Evolutionary conservation across 768 basidiomycete species (phyloP).

Genomic region (Pleurotus cornucopiae): DNA sequence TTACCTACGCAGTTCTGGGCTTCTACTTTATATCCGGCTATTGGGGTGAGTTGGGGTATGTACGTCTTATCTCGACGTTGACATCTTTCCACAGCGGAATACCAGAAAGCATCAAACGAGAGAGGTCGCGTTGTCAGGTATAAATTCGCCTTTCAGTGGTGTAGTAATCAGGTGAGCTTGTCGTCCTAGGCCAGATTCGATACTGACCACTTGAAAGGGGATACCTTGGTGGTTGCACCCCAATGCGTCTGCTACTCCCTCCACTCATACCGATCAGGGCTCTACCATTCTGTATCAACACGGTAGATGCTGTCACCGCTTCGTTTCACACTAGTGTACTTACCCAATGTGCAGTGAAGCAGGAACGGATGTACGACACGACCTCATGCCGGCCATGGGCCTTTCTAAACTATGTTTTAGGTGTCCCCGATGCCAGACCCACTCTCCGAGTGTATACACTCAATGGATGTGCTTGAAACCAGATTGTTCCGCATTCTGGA

Average conservation of each 20-base stretch:
- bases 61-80: too few relatives aligned
- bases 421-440: conserved; percentile 40
- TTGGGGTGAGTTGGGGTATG: conserved; percentile 49
- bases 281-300: too few relatives aligned
- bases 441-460: conserved; percentile 51
- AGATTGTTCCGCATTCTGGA: conserved; percentile 56
- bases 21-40: conserved; percentile 68
- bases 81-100: conserved; percentile 46
- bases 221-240: conserved; percentile 40
- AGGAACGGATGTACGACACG: too few relatives aligned
- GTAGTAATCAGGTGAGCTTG: conserved; percentile 53
- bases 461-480: conserved; percentile 66
- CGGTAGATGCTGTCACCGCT: too few relatives aligned
- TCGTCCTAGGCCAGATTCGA: not conserved
- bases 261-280: too few relatives aligned
- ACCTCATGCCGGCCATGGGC: too few relatives aligned
- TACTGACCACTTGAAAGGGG: conserved; percentile 24
- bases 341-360: too few relatives aligned
- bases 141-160: conserved; percentile 87
- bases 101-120: conserved; percentile 44
- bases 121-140: conserved; percentile 61
- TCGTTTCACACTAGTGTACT: too few relatives aligned
- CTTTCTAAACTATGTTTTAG: not conserved
- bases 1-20: conserved; percentile 54
- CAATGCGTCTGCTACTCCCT: not conserved